Evolutionary conservation across 1,139 yeast genomes (phyloP).

Genomic region (Debaryomycetaceae sp.): DNA sequence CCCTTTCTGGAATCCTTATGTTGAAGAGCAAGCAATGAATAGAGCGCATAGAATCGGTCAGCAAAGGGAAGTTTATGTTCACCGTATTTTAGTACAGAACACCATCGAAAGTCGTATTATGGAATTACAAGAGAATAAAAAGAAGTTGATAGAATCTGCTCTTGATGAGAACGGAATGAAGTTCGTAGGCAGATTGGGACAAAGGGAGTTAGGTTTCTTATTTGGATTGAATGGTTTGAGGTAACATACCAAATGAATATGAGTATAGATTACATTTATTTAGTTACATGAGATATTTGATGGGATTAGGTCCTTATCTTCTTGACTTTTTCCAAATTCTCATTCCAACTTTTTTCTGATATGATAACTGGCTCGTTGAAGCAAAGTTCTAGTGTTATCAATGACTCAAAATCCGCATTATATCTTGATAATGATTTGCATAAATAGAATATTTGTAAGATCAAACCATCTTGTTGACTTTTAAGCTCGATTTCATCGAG

Average conservation of each 20-base stretch:
- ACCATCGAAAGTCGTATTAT: constrained; percentile 87
- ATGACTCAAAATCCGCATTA: constrained; percentile 61
- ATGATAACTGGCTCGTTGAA: constrained; percentile 18
- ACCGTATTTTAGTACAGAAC: constrained; percentile 59
- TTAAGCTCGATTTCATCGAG: constrained; percentile 32
- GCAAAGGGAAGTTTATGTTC: constrained; percentile 66
- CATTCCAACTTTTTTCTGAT: constrained; percentile 33
- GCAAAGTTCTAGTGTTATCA: constrained; percentile 39
- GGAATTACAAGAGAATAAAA: constrained; percentile 70
- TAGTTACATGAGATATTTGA: not conserved
- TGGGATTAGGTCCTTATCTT: constrained; percentile 22
- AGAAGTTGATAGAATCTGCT: constrained; percentile 73
- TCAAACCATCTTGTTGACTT: constrained; percentile 55
- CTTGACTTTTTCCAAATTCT: constrained; percentile 34
- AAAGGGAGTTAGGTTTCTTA: constrained; percentile 70
- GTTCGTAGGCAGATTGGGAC: constrained; percentile 61
- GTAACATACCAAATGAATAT: constrained; percentile 3
- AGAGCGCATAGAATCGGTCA: constrained; percentile 95
- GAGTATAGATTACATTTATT: not conserved
- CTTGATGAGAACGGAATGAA: constrained; percentile 69
- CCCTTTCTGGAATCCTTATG: constrained; percentile 96
- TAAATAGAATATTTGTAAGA: constrained; percentile 72
- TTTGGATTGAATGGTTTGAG: constrained; percentile 58
- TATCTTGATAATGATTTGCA: constrained; percentile 70
- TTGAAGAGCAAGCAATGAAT: constrained; percentile 95